Evolutionary conservation across 192 early-diverging fungal species (phyloP).

Genomic region (Linnemannia zychae): DNA sequence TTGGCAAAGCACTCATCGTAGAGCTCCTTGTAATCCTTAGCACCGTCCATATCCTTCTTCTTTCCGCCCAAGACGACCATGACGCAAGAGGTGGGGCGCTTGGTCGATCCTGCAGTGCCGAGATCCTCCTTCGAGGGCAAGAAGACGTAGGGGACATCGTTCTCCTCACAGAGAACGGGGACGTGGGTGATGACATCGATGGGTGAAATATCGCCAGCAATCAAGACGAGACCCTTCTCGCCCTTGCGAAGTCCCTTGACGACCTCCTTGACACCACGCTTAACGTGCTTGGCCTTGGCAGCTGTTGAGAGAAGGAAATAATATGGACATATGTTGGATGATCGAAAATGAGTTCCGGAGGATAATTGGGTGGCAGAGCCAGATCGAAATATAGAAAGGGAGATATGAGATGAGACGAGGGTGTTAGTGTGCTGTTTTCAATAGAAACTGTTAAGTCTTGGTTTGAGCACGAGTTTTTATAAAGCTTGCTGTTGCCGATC

Average conservation of each 20-base stretch:
- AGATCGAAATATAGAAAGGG: not conserved
- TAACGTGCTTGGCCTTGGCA: slow-evolving; percentile 87
- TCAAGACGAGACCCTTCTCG: slow-evolving; percentile 92
- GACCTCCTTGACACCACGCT: slow-evolving; percentile 98
- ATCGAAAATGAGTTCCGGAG: not conserved
- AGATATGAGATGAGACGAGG: not conserved
- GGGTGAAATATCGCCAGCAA: slow-evolving; percentile 97
- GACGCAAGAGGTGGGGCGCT: slow-evolving; percentile 93
- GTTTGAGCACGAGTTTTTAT: not conserved
- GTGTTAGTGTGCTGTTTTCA: not conserved
- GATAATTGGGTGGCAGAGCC: not conserved
- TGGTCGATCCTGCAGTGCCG: slow-evolving; percentile 91
- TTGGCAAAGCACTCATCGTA: slow-evolving; percentile 87
- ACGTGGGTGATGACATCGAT: slow-evolving; percentile 98
- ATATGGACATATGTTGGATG: not conserved
- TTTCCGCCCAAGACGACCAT: slow-evolving; percentile 90
- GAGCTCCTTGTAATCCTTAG: slow-evolving; percentile 87
- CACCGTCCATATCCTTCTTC: slow-evolving; percentile 75
- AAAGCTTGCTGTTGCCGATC: not conserved
- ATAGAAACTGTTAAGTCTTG: not conserved
- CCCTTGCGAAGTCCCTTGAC: slow-evolving; percentile 97
- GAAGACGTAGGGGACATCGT: slow-evolving; percentile 94
- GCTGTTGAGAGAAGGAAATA: slow-evolving; percentile 61
- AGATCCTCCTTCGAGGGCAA: slow-evolving; percentile 97
- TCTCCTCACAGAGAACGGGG: slow-evolving; percentile 97